Percentiles rank a stretch among this genome's conserved stretches.
Evolutionary conservation across 257 asterid species (phyloP).

Genomic region (Leptodermis oblonga): DNA sequence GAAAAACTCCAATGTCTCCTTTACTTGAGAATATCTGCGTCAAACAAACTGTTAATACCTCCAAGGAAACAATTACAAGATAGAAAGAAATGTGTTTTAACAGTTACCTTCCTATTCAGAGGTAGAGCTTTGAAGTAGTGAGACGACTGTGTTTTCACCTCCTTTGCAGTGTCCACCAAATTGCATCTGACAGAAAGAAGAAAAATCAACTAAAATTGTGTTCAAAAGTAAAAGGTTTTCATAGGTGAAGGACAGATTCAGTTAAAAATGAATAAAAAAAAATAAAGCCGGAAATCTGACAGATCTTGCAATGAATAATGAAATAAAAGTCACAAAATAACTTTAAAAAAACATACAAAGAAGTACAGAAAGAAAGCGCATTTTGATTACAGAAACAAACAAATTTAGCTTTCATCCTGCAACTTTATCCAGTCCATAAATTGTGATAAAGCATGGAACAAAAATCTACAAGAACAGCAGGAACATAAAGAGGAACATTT

Average conservation of each 20-base stretch:
- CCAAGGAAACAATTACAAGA: conserved; percentile 3
- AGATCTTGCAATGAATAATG: neutral
- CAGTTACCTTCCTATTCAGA: conserved; percentile 64
- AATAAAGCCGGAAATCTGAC: conserved; percentile 2
- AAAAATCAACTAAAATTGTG: neutral
- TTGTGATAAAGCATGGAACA: neutral
- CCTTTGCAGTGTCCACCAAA: conserved; percentile 34
- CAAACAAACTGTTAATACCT: conserved; percentile 2
- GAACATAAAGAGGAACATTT: no score
- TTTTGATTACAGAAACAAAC: neutral
- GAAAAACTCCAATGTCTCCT: conserved; percentile 78
- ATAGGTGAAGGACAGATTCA: conserved; percentile 2
- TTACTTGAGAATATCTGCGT: conserved; percentile 77
- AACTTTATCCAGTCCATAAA: neutral
- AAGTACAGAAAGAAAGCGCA: neutral
- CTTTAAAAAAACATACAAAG: neutral
- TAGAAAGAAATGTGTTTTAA: neutral
- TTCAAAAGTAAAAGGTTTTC: neutral
- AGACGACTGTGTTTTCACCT: conserved; percentile 33
- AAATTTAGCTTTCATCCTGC: neutral
- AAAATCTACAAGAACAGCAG: neutral
- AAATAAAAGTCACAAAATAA: neutral
- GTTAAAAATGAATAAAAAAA: neutral
- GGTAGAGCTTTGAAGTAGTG: conserved; percentile 80
- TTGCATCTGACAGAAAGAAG: conserved; percentile 35